Conservation (phyloP, 169 alveolate genomes). For the Haemoproteus tartakovskyi region DNA sequence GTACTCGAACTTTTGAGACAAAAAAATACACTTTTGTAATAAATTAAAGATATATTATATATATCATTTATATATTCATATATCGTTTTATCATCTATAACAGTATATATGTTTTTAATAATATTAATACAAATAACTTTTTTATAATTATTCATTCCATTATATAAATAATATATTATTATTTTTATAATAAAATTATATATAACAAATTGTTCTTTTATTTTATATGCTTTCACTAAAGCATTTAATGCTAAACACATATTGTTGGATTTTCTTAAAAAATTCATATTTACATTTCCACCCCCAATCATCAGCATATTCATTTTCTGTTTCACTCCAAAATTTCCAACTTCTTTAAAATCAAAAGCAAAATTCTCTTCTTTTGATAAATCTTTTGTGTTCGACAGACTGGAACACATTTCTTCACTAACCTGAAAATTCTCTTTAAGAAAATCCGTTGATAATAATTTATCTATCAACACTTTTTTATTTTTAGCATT, state of each 20-base stretch:
- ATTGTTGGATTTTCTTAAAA: slow-evolving; percentile 56
- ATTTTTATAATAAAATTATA: slow-evolving; percentile 54
- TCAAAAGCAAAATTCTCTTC: neutral
- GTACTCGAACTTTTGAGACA: slow-evolving; percentile 62
- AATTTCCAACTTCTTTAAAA: neutral
- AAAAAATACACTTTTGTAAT: slow-evolving; percentile 52
- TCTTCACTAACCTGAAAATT: too few relatives aligned
- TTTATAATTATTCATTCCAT: slow-evolving; percentile 53
- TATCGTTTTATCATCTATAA: slow-evolving; percentile 59
- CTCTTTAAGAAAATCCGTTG: neutral
- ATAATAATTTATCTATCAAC: neutral
- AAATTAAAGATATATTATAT: slow-evolving; percentile 44
- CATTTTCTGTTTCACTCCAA: slow-evolving; percentile 22
- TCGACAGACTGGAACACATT: too few relatives aligned
- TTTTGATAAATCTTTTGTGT: neutral
- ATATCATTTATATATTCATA: slow-evolving; percentile 56
- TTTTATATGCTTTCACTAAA: slow-evolving; percentile 36
- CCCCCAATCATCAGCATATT: slow-evolving; percentile 26
- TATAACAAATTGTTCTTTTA: slow-evolving; percentile 56
- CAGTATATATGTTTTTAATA: slow-evolving; percentile 59
- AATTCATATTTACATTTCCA: slow-evolving; percentile 24
- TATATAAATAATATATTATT: slow-evolving; percentile 38
- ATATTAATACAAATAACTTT: slow-evolving; percentile 56
- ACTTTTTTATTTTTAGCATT: neutral
- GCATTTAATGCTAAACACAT: slow-evolving; percentile 58